Evolutionary conservation across 129 eudicot genomes (phyloP).

Genomic region (sunflower (Helianthus annuus)): HanXRQr2.0-SUNRISE NC_035446.2:136206555-136207054

Average conservation of each 20-base stretch:
- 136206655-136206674: too few relatives aligned
- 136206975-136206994: background rate
- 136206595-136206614: too few relatives aligned
- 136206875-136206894: background rate
- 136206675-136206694: too few relatives aligned
- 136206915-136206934: background rate
- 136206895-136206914: slow-evolving; percentile 9
- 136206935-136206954: background rate
- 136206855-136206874: slow-evolving; percentile 12
- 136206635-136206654: too few relatives aligned
- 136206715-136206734: too few relatives aligned
- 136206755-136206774: background rate
- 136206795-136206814: background rate
- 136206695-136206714: too few relatives aligned
- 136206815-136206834: slow-evolving; percentile 14
- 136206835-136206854: background rate
- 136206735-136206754: too few relatives aligned
- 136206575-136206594: too few relatives aligned
- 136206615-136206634: too few relatives aligned
- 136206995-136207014: background rate
- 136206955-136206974: background rate
- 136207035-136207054: background rate
- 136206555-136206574: too few relatives aligned
- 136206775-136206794: background rate
- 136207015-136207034: background rate